phyloP scores from a whole-genome alignment of 805 yeast genomes.

The Zygoascus bituminiphila region DNA sequence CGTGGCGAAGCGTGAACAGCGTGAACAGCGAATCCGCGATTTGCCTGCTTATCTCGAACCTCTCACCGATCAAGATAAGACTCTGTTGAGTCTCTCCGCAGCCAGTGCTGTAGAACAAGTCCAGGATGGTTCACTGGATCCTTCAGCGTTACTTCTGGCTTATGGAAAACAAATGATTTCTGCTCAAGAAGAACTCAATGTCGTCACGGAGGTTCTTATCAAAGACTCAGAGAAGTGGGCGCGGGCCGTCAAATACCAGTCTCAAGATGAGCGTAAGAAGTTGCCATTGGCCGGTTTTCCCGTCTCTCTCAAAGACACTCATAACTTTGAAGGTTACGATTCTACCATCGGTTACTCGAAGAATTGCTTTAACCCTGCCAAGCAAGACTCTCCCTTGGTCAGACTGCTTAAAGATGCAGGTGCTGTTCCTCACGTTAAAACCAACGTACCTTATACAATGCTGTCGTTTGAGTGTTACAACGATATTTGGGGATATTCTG shows the following conservation, averaged over 20 bases:
- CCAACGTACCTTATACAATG: conserved; percentile 48
- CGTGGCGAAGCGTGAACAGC: conserved; percentile 28
- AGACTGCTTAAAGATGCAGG: conserved; percentile 42
- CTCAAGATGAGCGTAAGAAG: conserved; percentile 17
- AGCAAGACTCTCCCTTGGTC: conserved; percentile 35
- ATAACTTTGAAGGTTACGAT: conserved; percentile 41
- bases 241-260: conserved; percentile 42
- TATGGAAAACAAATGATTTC: conserved; percentile 57
- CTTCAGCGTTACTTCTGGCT: conserved; percentile 50
- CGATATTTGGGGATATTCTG: conserved; percentile 44
- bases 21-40: conserved; percentile 28
- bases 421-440: conserved; percentile 48
- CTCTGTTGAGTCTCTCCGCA: conserved; percentile 36
- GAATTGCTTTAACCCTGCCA: conserved; percentile 34
- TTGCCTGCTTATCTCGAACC: conserved; percentile 34
- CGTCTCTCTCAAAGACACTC: conserved; percentile 53
- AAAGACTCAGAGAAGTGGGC: conserved; percentile 62
- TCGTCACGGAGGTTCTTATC: conserved; percentile 53
- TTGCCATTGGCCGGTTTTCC: conserved; percentile 56
- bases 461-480: conserved; percentile 50
- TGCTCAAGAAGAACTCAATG: conserved; percentile 55
- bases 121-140: conserved; percentile 38
- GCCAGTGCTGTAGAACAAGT: conserved; percentile 36
- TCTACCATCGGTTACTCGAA: conserved; percentile 45
- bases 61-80: conserved; percentile 27